Evolutionary conservation across 441 rosid genomes (phyloP).

Genomic region (Viola pubescens): DNA sequence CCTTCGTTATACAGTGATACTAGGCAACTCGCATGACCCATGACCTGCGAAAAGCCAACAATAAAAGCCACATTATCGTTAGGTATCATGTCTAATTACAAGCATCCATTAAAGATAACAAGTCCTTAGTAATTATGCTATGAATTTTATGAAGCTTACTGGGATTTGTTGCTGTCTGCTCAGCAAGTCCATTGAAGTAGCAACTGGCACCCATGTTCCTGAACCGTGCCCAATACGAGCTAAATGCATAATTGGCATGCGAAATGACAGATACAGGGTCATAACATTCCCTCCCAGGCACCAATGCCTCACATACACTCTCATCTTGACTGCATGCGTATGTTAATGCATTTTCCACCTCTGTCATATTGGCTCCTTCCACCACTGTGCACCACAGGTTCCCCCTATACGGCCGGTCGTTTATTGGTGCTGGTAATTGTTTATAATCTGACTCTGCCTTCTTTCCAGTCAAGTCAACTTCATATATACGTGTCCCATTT

Average conservation of each 20-base stretch:
- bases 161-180: slow-evolving; percentile 49
- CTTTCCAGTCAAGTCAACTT: slow-evolving; percentile 52
- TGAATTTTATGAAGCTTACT: slow-evolving; percentile 31
- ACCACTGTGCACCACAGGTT: slow-evolving; percentile 65
- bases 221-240: slow-evolving; percentile 70
- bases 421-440: slow-evolving; percentile 39
- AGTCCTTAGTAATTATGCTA: neutral
- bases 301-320: slow-evolving; percentile 47
- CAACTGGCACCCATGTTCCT: slow-evolving; percentile 44
- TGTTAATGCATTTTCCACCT: slow-evolving; percentile 30
- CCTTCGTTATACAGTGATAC: slow-evolving; percentile 38
- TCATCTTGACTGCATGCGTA: slow-evolving; percentile 43
- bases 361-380: slow-evolving; percentile 29
- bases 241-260: slow-evolving; percentile 77
- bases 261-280: slow-evolving; percentile 38
- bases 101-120: neutral
- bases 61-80: neutral
- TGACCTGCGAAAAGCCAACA: slow-evolving; percentile 27
- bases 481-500: slow-evolving; percentile 43
- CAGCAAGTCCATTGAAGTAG: slow-evolving; percentile 67
- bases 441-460: slow-evolving; percentile 24
- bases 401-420: slow-evolving; percentile 53
- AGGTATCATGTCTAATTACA: no score
- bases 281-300: slow-evolving; percentile 53
- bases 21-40: slow-evolving; percentile 51